Conservation (phyloP, 202 grass and related monocot genomes). For the Musa balbisiana region DNA sequence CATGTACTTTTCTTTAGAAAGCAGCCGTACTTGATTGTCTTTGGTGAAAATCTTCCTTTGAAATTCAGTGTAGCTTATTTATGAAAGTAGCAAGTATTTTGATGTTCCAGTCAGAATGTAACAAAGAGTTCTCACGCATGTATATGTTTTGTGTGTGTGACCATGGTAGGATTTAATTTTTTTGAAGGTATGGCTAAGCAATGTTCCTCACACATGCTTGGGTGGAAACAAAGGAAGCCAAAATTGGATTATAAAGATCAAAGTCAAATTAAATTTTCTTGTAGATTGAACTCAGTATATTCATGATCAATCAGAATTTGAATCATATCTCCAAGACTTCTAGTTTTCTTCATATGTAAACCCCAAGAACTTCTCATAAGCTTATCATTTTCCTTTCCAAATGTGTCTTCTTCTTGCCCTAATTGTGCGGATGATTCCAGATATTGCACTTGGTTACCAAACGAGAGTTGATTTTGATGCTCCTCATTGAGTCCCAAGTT, state of each 20-base stretch:
- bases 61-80: too few relatives aligned
- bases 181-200: conserved; percentile 79
- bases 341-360: conserved; percentile 13
- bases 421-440: conserved; percentile 68
- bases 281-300: conserved; percentile 88
- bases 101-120: background rate
- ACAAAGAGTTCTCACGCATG: background rate
- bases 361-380: background rate
- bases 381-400: conserved; percentile 5
- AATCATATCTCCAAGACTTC: conserved; percentile 72
- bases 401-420: conserved; percentile 27
- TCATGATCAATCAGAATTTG: conserved; percentile 76
- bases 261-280: conserved; percentile 85
- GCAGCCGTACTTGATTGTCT: too few relatives aligned
- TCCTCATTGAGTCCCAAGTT: conserved; percentile 78
- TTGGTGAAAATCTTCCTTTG: too few relatives aligned
- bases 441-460: conserved; percentile 65
- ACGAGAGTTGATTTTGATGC: conserved; percentile 80
- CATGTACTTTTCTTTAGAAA: too few relatives aligned
- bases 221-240: conserved; percentile 98
- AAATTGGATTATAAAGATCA: conserved; percentile 79
- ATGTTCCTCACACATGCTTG: conserved; percentile 78
- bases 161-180: background rate
- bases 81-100: too few relatives aligned
- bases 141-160: too few relatives aligned